These are phyloP conservation scores for Sclerotinia sclerotiorum DNA, from an alignment of 2,329 filamentous ascomycete species.

Conservation along the genomic window DNA sequence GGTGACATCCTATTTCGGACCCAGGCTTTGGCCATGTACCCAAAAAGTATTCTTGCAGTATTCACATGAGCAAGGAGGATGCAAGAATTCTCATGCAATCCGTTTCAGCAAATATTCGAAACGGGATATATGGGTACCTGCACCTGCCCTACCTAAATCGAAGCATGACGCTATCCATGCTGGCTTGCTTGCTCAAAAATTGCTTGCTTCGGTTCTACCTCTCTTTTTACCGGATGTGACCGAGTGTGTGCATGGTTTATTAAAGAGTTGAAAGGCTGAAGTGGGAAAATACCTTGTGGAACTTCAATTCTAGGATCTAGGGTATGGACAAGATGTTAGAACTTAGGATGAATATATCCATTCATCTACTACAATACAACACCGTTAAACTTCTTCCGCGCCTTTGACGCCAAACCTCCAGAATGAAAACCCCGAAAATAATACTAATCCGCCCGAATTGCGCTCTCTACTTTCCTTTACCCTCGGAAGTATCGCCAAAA, in stretches of 20 bases:
- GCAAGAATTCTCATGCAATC: background rate
- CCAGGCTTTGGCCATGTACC: background rate
- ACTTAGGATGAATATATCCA: constrained; percentile 1
- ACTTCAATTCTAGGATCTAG: background rate
- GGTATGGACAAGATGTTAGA: background rate
- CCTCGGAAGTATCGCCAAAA: background rate
- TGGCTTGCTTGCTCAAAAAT: constrained; percentile 15
- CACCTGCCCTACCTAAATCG: constrained; percentile 5
- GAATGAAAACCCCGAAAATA: background rate
- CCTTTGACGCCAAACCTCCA: background rate
- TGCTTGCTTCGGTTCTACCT: constrained; percentile 12
- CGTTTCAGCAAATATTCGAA: constrained; percentile 23
- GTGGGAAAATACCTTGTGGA: background rate
- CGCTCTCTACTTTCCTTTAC: background rate
- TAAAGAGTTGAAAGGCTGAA: constrained; percentile 14
- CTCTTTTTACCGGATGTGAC: constrained; percentile 17
- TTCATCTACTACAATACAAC: background rate
- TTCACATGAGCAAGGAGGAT: background rate
- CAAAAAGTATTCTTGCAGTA: background rate
- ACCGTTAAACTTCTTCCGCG: background rate
- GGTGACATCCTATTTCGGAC: constrained; percentile 8
- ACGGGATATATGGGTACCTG: constrained; percentile 22
- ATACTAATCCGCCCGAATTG: background rate
- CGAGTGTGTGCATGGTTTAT: constrained; percentile 4
- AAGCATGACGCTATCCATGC: constrained; percentile 14